Evolutionary conservation across 306 rosid genomes (phyloP), one percentile per base, ranked within the genome.

Genomic region (Dalbergia cochinchinensis): DNA sequence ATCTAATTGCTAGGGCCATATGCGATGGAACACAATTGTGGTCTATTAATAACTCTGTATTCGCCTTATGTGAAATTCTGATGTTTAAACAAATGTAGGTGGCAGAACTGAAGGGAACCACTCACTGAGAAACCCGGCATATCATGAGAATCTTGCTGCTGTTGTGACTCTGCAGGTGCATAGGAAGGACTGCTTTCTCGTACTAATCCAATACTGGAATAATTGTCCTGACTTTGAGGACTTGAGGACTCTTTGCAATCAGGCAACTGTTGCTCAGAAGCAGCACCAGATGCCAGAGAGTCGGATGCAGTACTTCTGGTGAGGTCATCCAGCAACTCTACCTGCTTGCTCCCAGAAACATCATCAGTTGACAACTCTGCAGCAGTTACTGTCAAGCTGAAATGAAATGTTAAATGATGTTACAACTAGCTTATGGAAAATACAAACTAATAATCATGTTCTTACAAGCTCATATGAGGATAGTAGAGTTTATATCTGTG

Each of bases 51-150:
- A 72, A 65, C 66, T 37, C 48, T 0, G 18, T 33, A 11, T 37
- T 57, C 15, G 41, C 42, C 73, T 13, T 11, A 37, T 4, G 8
- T 22, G 12, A 62, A 79, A 15, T 67, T 54, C 26, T 54, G 65
- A 41, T 13, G n/a, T 42, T 26, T 13, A 81, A 37, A 55, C 3
- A 33, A 50, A 76, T 22, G 14, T 48, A 2, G 14, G 37, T 59
- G 68, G 48, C 60, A 66, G 20, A 71, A 41, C 8, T 20, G 41
- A 41, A 63, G 44, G 71, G 34, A 73, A 31, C 41, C 53, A 87
- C 99, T 91, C 85, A 96, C 99, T 48, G 94, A 88, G 78, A 96
- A 93, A 64, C 96, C 97, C 0, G 92, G 91, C 81, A 93, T 81
- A 68, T 93, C 98, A 16, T 90, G 85, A 80, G 94, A 90, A 84